Evolutionary conservation across 768 basidiomycete genomes (phyloP).

Genomic region (Pilatotrama ljubarskyi): DNA sequence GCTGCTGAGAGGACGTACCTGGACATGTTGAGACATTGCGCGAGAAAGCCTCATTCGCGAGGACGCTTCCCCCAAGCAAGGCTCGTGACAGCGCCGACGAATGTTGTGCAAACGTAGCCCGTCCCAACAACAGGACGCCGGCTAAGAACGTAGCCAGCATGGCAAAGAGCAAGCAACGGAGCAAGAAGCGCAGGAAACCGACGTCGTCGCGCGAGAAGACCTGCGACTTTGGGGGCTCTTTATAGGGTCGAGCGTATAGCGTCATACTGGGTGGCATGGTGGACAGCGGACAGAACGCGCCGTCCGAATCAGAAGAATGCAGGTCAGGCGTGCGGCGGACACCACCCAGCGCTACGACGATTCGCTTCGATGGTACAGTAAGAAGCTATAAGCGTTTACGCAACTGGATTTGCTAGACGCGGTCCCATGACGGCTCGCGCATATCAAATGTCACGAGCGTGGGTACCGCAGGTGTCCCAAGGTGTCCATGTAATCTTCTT

Average conservation of each 20-base stretch:
- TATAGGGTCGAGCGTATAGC: conserved; percentile 1
- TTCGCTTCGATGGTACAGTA: background rate
- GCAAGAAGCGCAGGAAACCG: background rate
- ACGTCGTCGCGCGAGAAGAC: background rate
- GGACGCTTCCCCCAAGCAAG: background rate
- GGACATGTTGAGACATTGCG: conserved; percentile 21
- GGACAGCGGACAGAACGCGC: background rate
- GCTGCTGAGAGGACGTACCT: background rate
- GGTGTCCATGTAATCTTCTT: too few relatives aligned
- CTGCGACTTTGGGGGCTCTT: background rate
- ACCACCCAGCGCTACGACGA: background rate
- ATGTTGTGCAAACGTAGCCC: background rate
- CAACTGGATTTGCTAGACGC: background rate
- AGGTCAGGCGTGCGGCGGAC: background rate
- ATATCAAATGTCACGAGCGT: background rate
- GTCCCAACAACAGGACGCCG: conserved; percentile 5
- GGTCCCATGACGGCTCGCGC: background rate
- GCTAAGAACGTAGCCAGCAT: conserved; percentile 17
- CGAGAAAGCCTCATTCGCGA: background rate
- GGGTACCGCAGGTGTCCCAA: too few relatives aligned
- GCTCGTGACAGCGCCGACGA: background rate
- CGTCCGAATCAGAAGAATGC: conserved; percentile 4
- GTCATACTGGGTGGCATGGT: background rate
- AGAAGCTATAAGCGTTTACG: background rate
- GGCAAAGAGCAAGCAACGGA: conserved; percentile 3